phyloP scores from a whole-genome alignment of 2,329 filamentous ascomycete species.

The Scedosporium apiospermum region DNA sequence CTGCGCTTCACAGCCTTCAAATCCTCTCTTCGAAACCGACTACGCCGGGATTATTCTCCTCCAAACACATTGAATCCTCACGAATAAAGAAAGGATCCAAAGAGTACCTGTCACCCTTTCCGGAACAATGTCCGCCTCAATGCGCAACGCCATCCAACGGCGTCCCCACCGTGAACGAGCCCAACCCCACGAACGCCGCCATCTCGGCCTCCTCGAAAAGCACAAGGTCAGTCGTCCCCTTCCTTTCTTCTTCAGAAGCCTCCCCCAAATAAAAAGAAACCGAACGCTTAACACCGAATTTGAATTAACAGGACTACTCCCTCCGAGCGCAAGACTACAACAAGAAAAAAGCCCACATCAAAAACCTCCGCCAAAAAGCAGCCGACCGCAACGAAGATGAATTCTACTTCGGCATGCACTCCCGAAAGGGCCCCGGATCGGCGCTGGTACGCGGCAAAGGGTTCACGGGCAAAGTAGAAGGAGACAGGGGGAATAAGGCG shows the following conservation, averaged over 20 bases:
- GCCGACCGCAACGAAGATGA: constrained; percentile 62
- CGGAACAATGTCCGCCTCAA: constrained; percentile 39
- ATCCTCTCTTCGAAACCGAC: neutral
- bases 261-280: neutral
- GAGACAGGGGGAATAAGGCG: constrained; percentile 46
- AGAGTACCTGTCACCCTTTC: neutral
- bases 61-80: no score
- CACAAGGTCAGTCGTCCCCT: constrained; percentile 55
- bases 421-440: constrained; percentile 45
- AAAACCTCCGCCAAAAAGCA: constrained; percentile 50
- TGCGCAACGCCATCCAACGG: constrained; percentile 60
- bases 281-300: neutral
- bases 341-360: constrained; percentile 53
- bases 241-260: neutral
- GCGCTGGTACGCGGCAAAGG: constrained; percentile 35
- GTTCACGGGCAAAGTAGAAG: constrained; percentile 46
- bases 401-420: constrained; percentile 64
- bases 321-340: constrained; percentile 58
- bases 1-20: constrained; percentile 6
- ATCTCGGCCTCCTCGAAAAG: constrained; percentile 90
- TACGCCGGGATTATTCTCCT: no score
- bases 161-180: constrained; percentile 85
- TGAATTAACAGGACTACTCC: constrained; percentile 44
- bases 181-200: constrained; percentile 72
- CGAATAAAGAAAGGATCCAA: no score